These are phyloP conservation scores for Colletotrichum plurivorum DNA, from an alignment of 2,329 filamentous ascomycete genomes.

Conservation along the genomic window DNA sequence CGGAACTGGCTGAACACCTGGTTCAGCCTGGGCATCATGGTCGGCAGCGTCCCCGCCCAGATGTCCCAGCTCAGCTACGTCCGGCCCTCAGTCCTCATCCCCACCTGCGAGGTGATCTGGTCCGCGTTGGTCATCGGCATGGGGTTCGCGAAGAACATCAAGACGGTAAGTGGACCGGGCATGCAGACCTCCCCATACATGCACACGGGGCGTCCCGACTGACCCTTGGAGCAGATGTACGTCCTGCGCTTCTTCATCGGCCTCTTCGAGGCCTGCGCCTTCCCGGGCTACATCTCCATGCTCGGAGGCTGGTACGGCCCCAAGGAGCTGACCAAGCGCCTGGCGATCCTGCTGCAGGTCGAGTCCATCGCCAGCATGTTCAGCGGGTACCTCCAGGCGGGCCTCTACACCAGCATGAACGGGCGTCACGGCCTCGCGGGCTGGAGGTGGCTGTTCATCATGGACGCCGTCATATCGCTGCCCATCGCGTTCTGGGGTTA, in stretches of 20 bases:
- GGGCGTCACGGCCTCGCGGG: slow-evolving; percentile 50
- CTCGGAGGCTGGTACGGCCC: slow-evolving; percentile 60
- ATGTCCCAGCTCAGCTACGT: slow-evolving; percentile 46
- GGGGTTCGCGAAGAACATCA: slow-evolving; percentile 44
- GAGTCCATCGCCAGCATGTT: slow-evolving; percentile 68
- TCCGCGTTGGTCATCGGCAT: slow-evolving; percentile 28
- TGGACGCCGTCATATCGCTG: slow-evolving; percentile 50
- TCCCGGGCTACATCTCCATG: slow-evolving; percentile 47
- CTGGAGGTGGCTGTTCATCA: slow-evolving; percentile 57
- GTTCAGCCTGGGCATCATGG: slow-evolving; percentile 44
- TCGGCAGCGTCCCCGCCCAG: slow-evolving; percentile 46
- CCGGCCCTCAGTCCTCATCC: slow-evolving; percentile 46
- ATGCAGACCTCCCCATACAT: not conserved
- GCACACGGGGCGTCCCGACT: slow-evolving; percentile 5
- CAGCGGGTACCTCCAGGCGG: slow-evolving; percentile 70
- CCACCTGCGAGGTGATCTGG: slow-evolving; percentile 46
- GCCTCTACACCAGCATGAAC: slow-evolving; percentile 58
- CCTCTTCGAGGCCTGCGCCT: slow-evolving; percentile 54
- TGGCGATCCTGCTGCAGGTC: slow-evolving; percentile 62
- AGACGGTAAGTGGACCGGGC: slow-evolving; percentile 36
- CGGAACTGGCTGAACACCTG: slow-evolving; percentile 44
- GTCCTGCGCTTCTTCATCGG: slow-evolving; percentile 60
- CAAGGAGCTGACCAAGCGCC: slow-evolving; percentile 63
- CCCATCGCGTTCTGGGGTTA: slow-evolving; percentile 44
- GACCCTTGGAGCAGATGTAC: slow-evolving; percentile 51